A percentile compares a stretch with the other conserved stretches of the same genome.
These are phyloP conservation scores for Gliomastix tumulicola DNA, from an alignment of 2,329 filamentous ascomycete species.

Conservation along the genomic window DNA sequence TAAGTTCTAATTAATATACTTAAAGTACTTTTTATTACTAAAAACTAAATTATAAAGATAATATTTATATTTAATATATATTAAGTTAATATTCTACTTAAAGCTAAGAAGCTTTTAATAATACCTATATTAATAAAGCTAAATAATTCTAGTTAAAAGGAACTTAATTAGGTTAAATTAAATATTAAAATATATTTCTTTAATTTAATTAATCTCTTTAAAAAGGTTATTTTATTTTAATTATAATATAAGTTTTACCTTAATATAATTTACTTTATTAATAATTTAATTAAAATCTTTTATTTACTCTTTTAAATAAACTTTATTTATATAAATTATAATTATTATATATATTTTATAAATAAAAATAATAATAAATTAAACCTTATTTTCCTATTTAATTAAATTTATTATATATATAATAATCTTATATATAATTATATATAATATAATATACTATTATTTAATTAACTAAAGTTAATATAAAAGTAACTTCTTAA, in stretches of 20 bases:
- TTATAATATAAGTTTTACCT: neutral
- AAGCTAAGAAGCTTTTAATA: too few species aligned
- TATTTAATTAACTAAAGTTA: too few species aligned
- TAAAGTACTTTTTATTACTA: neutral
- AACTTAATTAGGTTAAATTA: too few species aligned
- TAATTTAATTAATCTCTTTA: neutral
- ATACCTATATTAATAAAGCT: too few species aligned
- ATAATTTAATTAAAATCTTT: neutral
- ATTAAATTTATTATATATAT: neutral
- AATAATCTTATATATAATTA: neutral
- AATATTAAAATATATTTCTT: neutral
- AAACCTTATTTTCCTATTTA: too few species aligned
- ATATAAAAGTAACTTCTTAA: too few species aligned
- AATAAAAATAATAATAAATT: too few species aligned
- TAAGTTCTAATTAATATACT: neutral
- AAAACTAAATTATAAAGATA: neutral
- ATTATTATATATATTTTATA: neutral
- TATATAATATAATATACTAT: neutral
- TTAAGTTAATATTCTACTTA: too few species aligned
- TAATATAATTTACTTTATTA: too few species aligned
- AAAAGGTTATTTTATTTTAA: too few species aligned
- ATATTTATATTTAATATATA: neutral
- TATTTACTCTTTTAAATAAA: neutral
- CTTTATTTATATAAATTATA: neutral
- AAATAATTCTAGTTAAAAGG: too few species aligned